Conservation (phyloP, 139 green algal genomes). For the Micromonas commoda region DNA sequence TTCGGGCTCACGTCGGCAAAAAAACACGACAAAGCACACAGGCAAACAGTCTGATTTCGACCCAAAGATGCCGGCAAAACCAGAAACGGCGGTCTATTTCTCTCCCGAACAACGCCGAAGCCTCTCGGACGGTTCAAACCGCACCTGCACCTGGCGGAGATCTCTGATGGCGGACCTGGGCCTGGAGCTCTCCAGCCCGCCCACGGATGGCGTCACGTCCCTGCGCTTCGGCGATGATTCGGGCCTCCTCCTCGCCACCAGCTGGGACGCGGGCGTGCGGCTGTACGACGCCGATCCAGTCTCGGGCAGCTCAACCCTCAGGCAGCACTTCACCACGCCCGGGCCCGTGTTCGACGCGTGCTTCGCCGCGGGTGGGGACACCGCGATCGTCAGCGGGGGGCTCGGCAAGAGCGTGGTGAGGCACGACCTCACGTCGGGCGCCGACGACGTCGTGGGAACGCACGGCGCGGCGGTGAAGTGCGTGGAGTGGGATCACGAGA, state of each 20-base stretch:
- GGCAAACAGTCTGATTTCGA: too few species aligned
- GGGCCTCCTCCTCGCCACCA: background rate
- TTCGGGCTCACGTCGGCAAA: too few species aligned
- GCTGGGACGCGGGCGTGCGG: background rate
- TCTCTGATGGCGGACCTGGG: too few species aligned
- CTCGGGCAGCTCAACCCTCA: background rate
- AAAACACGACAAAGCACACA: too few species aligned
- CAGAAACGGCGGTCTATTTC: too few species aligned
- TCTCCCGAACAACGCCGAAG: too few species aligned
- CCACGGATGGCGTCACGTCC: background rate
- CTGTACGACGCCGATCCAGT: background rate
- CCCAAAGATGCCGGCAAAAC: too few species aligned
- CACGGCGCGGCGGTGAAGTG: conserved; percentile 8
- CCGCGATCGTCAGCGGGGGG: background rate
- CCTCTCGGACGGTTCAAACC: too few species aligned
- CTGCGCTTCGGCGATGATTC: background rate
- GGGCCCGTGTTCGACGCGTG: background rate
- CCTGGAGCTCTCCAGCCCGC: background rate
- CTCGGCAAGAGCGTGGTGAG: background rate
- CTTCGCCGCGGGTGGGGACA: background rate
- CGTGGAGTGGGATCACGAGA: background rate
- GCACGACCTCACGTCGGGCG: background rate
- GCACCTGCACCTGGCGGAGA: too few species aligned
- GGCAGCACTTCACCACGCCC: background rate
- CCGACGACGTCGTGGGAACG: background rate